Conservation (phyloP, 225 moss, liverwort and hornwort species). For the Asterella californica region DNA sequence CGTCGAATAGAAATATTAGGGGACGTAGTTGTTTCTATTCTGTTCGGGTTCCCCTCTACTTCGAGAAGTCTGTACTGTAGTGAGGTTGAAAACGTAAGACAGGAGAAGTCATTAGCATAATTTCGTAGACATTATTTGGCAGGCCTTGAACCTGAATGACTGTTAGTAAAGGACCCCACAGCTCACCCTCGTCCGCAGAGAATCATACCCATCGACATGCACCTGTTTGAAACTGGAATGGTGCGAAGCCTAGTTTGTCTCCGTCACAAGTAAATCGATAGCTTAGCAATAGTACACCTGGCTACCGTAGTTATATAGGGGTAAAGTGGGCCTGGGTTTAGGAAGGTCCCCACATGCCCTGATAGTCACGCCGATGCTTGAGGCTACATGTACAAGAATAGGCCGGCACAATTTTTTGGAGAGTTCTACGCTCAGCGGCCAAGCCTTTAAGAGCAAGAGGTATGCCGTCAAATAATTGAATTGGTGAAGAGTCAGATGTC, state of each 20-base stretch:
- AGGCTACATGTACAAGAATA: constrained; percentile 11
- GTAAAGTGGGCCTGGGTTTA: constrained; percentile 16
- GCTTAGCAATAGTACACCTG: constrained; percentile 14
- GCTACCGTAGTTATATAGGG: constrained; percentile 18
- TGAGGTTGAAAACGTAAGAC: constrained; percentile 10
- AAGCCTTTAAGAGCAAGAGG: not conserved
- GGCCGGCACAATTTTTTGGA: constrained; percentile 16
- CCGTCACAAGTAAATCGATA: constrained; percentile 13
- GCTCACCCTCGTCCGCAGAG: constrained; percentile 5
- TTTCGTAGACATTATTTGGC: constrained; percentile 20
- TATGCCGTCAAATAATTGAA: constrained; percentile 4
- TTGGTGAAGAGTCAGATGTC: not conserved
- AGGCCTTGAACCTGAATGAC: constrained; percentile 18
- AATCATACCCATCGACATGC: constrained; percentile 6
- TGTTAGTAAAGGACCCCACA: constrained; percentile 13
- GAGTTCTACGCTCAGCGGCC: constrained; percentile 14
- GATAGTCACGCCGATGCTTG: constrained; percentile 16
- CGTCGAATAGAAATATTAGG: constrained; percentile 25
- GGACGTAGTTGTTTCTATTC: constrained; percentile 8
- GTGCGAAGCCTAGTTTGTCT: constrained; percentile 12
- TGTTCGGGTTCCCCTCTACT: constrained; percentile 15
- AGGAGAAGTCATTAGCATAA: constrained; percentile 14
- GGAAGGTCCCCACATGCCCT: constrained; percentile 22
- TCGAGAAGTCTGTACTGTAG: constrained; percentile 29
- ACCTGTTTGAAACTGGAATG: constrained; percentile 3